Evolutionary conservation across 2,329 filamentous ascomycete species (phyloP).

Genomic region (Chaetomium strumarium): DNA sequence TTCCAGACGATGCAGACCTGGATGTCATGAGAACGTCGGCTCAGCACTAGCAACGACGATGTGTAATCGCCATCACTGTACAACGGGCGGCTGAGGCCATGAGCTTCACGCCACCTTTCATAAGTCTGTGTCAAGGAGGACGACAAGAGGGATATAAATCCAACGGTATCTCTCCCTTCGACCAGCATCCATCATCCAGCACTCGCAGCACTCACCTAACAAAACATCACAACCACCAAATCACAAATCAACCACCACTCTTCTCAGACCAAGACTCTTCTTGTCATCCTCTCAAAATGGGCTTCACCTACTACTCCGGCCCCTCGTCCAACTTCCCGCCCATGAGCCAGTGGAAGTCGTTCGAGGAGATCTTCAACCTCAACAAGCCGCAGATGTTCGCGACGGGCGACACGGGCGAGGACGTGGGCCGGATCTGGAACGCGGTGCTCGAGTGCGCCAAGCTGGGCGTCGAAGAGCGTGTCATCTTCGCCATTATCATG

Average conservation of each 20-base stretch:
- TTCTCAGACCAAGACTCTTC: not conserved
- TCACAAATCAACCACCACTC: not conserved
- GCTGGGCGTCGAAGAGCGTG: not conserved
- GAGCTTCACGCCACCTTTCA: too few relatives aligned
- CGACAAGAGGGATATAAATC: not conserved
- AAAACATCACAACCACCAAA: not conserved
- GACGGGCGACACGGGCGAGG: not conserved
- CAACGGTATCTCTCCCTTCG: not conserved
- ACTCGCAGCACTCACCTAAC: too few relatives aligned
- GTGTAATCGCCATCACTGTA: not conserved
- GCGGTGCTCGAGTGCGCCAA: not conserved
- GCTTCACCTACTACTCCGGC: not conserved
- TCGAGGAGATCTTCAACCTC: not conserved
- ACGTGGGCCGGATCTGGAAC: not conserved
- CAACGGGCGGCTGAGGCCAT: too few relatives aligned
- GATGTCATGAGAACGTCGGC: too few relatives aligned
- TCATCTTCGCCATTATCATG: not conserved
- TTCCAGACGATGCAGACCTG: too few relatives aligned
- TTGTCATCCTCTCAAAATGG: not conserved
- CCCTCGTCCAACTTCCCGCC: not conserved
- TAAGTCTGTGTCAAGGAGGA: not conserved
- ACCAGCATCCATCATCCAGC: not conserved
- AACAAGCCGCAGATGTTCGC: not conserved
- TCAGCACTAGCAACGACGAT: too few relatives aligned
- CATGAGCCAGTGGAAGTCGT: not conserved